Percentiles rank a stretch among this genome's conserved stretches.
phyloP scores from a whole-genome alignment of 495 filamentous ascomycete species.

The Annulohypoxylon maeteangense region DNA sequence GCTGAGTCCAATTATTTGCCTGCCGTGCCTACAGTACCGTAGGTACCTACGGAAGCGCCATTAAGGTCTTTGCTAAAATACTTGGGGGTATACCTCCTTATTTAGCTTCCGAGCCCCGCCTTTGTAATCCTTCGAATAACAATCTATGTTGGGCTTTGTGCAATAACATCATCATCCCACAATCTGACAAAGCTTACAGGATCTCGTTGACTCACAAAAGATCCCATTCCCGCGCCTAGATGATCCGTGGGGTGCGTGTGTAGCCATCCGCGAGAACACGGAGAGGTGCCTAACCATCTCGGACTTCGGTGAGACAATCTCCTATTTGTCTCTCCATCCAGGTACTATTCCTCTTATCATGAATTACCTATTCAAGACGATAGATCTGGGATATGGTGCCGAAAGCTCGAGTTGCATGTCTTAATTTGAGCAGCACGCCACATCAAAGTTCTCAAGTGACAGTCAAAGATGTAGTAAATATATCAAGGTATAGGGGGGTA shows the following conservation, averaged over 20 bases:
- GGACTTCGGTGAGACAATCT: conserved; percentile 38
- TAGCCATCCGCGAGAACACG: conserved; percentile 12
- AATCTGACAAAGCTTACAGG: conserved; percentile 43
- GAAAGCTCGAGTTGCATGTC: conserved; percentile 32
- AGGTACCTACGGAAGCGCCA: not conserved
- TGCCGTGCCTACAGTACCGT: not conserved
- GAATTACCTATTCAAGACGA: conserved; percentile 11
- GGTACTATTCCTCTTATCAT: not conserved
- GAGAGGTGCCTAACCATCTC: conserved; percentile 19
- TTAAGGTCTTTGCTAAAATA: not conserved
- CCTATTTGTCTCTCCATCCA: conserved; percentile 29
- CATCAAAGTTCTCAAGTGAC: conserved; percentile 20
- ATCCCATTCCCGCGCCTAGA: conserved; percentile 6
- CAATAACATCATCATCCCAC: conserved; percentile 20
- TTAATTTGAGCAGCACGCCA: conserved; percentile 33
- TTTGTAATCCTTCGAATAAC: conserved; percentile 2
- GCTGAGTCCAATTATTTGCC: conserved; percentile 21
- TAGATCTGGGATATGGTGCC: not conserved
- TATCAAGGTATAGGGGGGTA: not conserved
- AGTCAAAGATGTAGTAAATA: conserved; percentile 10
- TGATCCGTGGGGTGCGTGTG: conserved; percentile 5
- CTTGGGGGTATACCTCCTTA: conserved; percentile 16
- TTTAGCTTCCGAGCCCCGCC: conserved; percentile 18
- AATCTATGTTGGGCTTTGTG: not conserved
- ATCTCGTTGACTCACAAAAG: conserved; percentile 17